Evolutionary conservation across 805 yeast species (phyloP).

Genomic region (Helenozyma rhizophorensis): DNA sequence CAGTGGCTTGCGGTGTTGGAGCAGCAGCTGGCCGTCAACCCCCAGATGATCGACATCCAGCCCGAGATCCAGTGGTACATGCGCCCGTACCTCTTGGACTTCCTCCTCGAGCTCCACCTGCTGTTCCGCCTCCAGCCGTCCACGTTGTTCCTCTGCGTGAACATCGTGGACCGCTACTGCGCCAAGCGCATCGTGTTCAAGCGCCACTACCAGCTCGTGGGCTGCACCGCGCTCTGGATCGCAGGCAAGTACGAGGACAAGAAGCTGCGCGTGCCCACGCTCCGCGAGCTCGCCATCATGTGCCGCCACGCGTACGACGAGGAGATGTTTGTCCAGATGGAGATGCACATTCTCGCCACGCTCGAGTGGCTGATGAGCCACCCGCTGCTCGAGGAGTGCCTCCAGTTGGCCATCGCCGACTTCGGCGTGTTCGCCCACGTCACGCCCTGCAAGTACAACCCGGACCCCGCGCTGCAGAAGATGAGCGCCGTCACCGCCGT

Average conservation of each 20-base stretch:
- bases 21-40: slow-evolving; percentile 38
- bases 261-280: slow-evolving; percentile 53
- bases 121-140: slow-evolving; percentile 39
- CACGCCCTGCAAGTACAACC: slow-evolving; percentile 23
- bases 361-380: slow-evolving; percentile 44
- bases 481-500: slow-evolving; percentile 53
- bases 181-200: slow-evolving; percentile 44
- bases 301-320: slow-evolving; percentile 57
- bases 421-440: slow-evolving; percentile 20
- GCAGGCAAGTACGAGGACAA: slow-evolving; percentile 55
- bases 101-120: slow-evolving; percentile 40
- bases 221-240: slow-evolving; percentile 45
- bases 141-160: slow-evolving; percentile 40
- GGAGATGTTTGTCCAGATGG: slow-evolving; percentile 48
- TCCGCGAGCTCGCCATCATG: slow-evolving; percentile 50
- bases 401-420: slow-evolving; percentile 39
- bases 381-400: slow-evolving; percentile 49
- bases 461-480: slow-evolving; percentile 21
- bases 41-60: slow-evolving; percentile 47
- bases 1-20: slow-evolving; percentile 40
- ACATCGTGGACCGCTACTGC: slow-evolving; percentile 44
- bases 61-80: slow-evolving; percentile 47
- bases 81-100: slow-evolving; percentile 43
- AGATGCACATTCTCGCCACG: slow-evolving; percentile 37
- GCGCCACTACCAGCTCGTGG: slow-evolving; percentile 44